Conservation (phyloP, 169 alveolate species). For the Eimeria nieschulzi region DNA sequence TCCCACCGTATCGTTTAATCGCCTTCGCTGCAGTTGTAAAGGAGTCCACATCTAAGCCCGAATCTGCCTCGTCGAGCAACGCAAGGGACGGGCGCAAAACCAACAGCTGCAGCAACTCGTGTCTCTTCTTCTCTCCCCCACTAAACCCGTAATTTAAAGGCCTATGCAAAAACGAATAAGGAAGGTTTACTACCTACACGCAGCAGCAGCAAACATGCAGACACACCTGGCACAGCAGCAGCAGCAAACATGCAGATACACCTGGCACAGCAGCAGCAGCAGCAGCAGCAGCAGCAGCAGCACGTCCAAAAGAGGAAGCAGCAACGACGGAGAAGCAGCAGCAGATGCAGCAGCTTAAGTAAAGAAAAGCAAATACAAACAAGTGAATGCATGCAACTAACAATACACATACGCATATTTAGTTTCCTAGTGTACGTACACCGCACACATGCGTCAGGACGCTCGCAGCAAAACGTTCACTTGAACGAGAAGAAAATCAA, state of each 20-base stretch:
- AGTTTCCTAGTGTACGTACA: no score
- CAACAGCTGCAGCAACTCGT: constrained; percentile 82
- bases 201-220: background rate
- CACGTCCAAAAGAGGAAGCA: background rate
- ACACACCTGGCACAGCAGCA: background rate
- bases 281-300: constrained; percentile 24
- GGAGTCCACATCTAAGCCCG: constrained; percentile 84
- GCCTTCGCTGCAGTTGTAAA: constrained; percentile 77
- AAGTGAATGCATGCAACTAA: no score
- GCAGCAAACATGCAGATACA: background rate
- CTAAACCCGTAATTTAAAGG: constrained; percentile 83
- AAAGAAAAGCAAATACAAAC: no score
- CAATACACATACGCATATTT: no score
- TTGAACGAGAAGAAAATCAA: no score
- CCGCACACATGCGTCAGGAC: no score
- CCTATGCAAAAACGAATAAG: constrained; percentile 77
- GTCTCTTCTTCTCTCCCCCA: constrained; percentile 84
- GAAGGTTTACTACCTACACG: constrained; percentile 80
- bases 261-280: constrained; percentile 14
- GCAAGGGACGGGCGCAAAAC: constrained; percentile 78
- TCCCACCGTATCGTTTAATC: constrained; percentile 73
- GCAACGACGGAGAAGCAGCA: background rate
- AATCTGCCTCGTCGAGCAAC: constrained; percentile 82
- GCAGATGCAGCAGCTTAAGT: background rate
- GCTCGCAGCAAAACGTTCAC: no score